A percentile compares a stretch with the other conserved stretches of the same genome.
These are phyloP conservation scores for Fragaria vesca DNA, from an alignment of 306 rosid genomes.

Conservation along the genomic window DNA sequence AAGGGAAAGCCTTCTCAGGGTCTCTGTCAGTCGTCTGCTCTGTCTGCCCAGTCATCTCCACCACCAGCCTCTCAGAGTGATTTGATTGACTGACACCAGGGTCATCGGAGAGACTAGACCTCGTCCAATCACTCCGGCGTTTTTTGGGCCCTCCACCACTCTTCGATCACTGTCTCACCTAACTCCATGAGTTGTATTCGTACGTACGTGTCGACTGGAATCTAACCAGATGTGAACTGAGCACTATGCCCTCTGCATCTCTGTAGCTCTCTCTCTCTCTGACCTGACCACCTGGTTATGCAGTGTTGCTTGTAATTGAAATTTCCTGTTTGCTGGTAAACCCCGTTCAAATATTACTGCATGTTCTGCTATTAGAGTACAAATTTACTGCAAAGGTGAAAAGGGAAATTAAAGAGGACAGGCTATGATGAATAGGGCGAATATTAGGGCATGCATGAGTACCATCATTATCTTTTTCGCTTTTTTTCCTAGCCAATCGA, in stretches of 20 bases:
- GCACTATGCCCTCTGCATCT: not conserved
- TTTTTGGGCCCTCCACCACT: not conserved
- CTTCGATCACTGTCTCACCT: not conserved
- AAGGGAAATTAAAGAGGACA: not conserved
- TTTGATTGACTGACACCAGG: constrained; percentile 28
- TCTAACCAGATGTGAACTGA: not conserved
- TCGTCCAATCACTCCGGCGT: constrained; percentile 14
- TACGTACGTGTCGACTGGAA: not conserved
- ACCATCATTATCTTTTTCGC: too few relatives aligned
- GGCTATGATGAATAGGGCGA: not conserved
- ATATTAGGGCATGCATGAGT: too few relatives aligned
- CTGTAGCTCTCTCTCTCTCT: not conserved
- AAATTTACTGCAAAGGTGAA: not conserved
- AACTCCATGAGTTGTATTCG: not conserved
- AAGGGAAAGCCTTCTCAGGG: constrained; percentile 1
- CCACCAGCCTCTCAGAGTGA: not conserved
- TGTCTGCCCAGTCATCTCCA: constrained; percentile 31
- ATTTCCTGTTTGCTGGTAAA: not conserved
- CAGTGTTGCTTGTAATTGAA: not conserved
- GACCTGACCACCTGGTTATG: not conserved
- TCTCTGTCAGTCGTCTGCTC: constrained; percentile 45
- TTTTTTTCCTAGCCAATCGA: too few relatives aligned
- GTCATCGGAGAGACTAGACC: constrained; percentile 33
- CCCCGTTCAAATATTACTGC: not conserved
- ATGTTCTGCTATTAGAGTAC: too few relatives aligned